Evolutionary conservation across 2,329 filamentous ascomycete genomes (phyloP).

Genomic region (Claviceps purpurea): DNA sequence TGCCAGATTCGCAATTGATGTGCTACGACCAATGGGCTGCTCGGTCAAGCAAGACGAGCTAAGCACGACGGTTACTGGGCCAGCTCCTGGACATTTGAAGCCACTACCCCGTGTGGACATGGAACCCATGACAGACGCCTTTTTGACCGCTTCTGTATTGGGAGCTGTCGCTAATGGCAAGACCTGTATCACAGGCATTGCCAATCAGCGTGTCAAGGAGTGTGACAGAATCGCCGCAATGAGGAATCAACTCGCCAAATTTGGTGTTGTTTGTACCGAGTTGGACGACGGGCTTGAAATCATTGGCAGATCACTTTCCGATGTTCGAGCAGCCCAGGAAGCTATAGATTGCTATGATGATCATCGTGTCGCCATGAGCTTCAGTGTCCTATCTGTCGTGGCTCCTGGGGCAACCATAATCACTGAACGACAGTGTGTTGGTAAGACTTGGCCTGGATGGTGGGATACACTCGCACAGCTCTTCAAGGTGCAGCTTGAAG

Average conservation of each 20-base stretch:
- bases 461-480: constrained; percentile 77
- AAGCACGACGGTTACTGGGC: constrained; percentile 88
- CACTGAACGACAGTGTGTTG: constrained; percentile 81
- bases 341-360: constrained; percentile 92
- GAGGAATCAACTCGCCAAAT: constrained; percentile 88
- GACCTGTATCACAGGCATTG: constrained; percentile 85
- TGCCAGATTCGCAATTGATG: constrained; percentile 82
- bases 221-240: constrained; percentile 95
- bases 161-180: constrained; percentile 75
- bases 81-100: constrained; percentile 57
- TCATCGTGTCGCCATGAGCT: constrained; percentile 96
- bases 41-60: constrained; percentile 68
- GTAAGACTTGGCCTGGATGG: constrained; percentile 98
- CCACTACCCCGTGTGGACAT: constrained; percentile 80
- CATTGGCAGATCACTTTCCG: constrained; percentile 34
- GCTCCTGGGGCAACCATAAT: constrained; percentile 62
- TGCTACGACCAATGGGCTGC: constrained; percentile 88
- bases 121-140: constrained; percentile 99
- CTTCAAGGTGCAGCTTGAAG: constrained; percentile 66
- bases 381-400: constrained; percentile 72
- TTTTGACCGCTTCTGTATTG: constrained; percentile 85
- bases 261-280: constrained; percentile 74
- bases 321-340: constrained; percentile 41
- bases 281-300: constrained; percentile 89
- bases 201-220: constrained; percentile 95